phyloP scores from a whole-genome alignment of 805 yeast genomes.

The Saccharomycopsis fibuligera region DNA sequence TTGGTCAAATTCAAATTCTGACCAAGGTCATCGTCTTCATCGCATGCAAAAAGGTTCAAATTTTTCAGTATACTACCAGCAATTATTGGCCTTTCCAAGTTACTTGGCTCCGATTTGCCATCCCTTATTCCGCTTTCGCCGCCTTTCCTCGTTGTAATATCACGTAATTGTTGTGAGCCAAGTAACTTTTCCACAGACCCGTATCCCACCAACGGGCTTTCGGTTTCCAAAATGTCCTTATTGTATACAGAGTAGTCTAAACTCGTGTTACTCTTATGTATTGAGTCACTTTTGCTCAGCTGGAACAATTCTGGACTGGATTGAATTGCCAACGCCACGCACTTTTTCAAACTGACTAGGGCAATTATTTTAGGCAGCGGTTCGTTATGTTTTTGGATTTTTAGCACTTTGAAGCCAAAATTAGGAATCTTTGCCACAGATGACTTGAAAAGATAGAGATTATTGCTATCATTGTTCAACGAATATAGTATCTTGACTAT shows the following conservation, averaged over 20 bases:
- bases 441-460: conserved; percentile 11
- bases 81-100: too few relatives aligned
- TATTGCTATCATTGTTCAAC: conserved; percentile 6
- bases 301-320: conserved; percentile 19
- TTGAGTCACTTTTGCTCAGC: neutral
- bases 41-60: conserved; percentile 2
- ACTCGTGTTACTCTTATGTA: neutral
- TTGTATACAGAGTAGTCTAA: conserved; percentile 20
- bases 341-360: conserved; percentile 10
- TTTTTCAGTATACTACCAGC: conserved; percentile 13
- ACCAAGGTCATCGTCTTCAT: conserved; percentile 2
- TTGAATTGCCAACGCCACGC: conserved; percentile 9
- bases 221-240: conserved; percentile 13
- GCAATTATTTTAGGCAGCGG: conserved; percentile 4
- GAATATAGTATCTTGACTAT: conserved; percentile 15
- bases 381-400: neutral
- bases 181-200: conserved; percentile 15
- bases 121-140: neutral
- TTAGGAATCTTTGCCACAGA: conserved; percentile 3
- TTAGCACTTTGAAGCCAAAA: conserved; percentile 5
- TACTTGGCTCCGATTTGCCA: too few relatives aligned
- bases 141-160: neutral
- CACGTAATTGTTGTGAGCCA: neutral
- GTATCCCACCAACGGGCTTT: conserved; percentile 17
- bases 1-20: neutral